phyloP scores from a whole-genome alignment of 1,284 basidiomycete species.

The Gomphus sp. region DNA sequence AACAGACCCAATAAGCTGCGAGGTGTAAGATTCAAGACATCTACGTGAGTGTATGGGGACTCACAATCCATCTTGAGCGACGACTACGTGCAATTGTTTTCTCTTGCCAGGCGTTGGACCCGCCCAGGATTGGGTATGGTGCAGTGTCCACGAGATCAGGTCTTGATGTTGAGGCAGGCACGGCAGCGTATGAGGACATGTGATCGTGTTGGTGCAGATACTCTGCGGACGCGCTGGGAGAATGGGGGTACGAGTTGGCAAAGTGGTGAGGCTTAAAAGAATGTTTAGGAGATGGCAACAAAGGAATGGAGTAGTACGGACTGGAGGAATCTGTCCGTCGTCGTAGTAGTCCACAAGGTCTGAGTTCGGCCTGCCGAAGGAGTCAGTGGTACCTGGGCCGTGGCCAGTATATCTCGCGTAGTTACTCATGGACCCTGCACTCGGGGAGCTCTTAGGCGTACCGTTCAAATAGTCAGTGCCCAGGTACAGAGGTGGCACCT shows the following conservation, averaged over 20 bases:
- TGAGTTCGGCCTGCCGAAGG: slow-evolving; percentile 10
- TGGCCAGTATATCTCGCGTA: background rate
- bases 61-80: slow-evolving; percentile 28
- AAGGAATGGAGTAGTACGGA: slow-evolving; percentile 1
- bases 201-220: background rate
- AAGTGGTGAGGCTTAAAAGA: slow-evolving; percentile 1
- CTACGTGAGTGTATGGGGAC: slow-evolving; percentile 11
- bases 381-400: background rate
- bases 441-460: background rate
- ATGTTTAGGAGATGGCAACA: background rate
- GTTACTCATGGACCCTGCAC: background rate
- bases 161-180: slow-evolving; percentile 19
- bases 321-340: slow-evolving; percentile 9
- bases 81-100: slow-evolving; percentile 24
- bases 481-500: background rate
- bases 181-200: slow-evolving; percentile 12
- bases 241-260: slow-evolving; percentile 1
- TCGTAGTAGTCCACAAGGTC: slow-evolving; percentile 16
- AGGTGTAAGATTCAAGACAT: background rate
- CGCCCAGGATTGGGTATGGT: slow-evolving; percentile 23
- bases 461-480: background rate
- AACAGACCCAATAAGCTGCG: slow-evolving; percentile 39
- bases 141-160: slow-evolving; percentile 9
- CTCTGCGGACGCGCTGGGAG: slow-evolving; percentile 14
- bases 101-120: slow-evolving; percentile 28